Evolutionary conservation across 208 protist species (phyloP), one percentile per base, ranked within the genome.

Genomic region (Acanthamoeba castellanii): DNA sequence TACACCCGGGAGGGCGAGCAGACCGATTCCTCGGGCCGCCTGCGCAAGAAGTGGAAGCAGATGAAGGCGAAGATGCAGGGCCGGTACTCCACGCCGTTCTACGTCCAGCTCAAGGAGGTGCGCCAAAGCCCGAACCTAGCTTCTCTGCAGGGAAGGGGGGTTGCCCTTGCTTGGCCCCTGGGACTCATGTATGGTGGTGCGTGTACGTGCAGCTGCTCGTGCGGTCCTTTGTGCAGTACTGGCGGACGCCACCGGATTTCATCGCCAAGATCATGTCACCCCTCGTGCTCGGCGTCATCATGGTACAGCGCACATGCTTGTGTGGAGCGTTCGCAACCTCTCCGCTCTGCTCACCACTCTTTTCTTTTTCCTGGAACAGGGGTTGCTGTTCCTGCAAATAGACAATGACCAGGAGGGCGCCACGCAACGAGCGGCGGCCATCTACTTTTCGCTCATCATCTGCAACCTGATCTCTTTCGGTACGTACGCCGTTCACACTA

Each of bases 11-110:
- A 78, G 70, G 16, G 16, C 30, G 70, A 78, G 37, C 70, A 78
- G 20, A 47, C 7, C n/a, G 70, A 78, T 8, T 47, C 32, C 1
- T 78, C 70, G 7, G 70, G 70, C 0, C 70, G 70, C 7, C 70
- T 78, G 37, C 22, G 70, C 13, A 78, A 78, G 70, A 78, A 78
- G 70, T 78, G 70, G 70, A 78, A 78, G 70, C 22, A 78, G 70
- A 47, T 78, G 70, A 78, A 78, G 70, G 32, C n/a, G 11, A 78
- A 78, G 70, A 78, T 78, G 70, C 13, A 78, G 30, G 70, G 37
- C 32, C 70, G 70, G 8, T 78, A 78, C 37, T 78, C 70, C 30
- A 78, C 70, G 0, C 70, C 70, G 30, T 78, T 78, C 30, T 42
- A 78, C 30, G 70, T 78, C 13, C 70, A 78, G 70, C 70, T 78